phyloP scores from a whole-genome alignment of 2,329 filamentous ascomycete genomes.

The Conoideocrella luteorostrata region DNA sequence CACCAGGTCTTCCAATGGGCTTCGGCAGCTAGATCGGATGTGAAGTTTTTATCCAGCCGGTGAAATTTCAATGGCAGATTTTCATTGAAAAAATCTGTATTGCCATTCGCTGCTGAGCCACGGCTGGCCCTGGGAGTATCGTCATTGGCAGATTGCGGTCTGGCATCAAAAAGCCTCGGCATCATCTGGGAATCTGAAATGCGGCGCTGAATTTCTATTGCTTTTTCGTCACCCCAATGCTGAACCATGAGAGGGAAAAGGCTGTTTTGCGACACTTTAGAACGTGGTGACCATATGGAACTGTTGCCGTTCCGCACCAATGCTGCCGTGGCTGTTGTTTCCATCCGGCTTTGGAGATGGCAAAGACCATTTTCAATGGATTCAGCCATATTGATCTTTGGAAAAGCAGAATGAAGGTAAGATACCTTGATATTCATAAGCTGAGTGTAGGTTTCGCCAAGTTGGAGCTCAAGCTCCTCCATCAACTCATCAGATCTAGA shows the following conservation, averaged over 20 bases:
- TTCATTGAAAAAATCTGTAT: background rate
- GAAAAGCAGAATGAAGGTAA: constrained; percentile 53
- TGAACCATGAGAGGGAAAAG: constrained; percentile 39
- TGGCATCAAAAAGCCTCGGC: background rate
- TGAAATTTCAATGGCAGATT: background rate
- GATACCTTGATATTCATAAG: constrained; percentile 47
- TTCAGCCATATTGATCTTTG: constrained; percentile 21
- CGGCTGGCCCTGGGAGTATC: no score
- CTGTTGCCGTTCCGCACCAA: constrained; percentile 41
- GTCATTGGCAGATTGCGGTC: background rate
- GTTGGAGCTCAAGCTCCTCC: constrained; percentile 50
- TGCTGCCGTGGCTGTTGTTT: constrained; percentile 45
- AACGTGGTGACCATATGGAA: constrained; percentile 47
- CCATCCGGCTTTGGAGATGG: constrained; percentile 39
- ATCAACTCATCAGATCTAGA: constrained; percentile 50
- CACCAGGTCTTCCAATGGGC: constrained; percentile 3
- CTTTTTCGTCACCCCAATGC: constrained; percentile 42
- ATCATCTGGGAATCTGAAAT: constrained; percentile 9
- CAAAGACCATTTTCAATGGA: constrained; percentile 25
- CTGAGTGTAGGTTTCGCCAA: constrained; percentile 40
- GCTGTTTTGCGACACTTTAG: constrained; percentile 27
- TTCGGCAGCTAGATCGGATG: background rate
- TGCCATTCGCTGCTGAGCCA: no score
- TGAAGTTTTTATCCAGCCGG: background rate
- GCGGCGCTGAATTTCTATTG: constrained; percentile 18